Evolutionary conservation across 768 basidiomycete species (phyloP).

Genomic region (Tricholoma bakamatsutake): DNA sequence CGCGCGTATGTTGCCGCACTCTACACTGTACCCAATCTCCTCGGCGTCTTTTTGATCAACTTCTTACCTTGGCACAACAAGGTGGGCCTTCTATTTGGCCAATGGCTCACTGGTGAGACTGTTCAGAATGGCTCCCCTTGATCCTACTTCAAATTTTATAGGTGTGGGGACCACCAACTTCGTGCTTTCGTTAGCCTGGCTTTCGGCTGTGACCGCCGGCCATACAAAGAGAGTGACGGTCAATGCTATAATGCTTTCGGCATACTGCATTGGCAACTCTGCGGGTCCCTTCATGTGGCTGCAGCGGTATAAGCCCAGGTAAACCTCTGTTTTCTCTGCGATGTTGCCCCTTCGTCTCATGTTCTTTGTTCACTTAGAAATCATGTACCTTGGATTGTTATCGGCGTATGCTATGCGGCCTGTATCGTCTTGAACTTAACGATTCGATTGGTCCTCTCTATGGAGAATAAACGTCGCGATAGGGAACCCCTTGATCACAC

Average conservation of each 20-base stretch:
- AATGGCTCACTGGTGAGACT: constrained; percentile 45
- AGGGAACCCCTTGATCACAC: constrained; percentile 43
- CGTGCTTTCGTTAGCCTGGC: constrained; percentile 56
- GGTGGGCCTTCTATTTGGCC: constrained; percentile 55
- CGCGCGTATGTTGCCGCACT: constrained; percentile 58
- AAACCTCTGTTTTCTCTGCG: constrained; percentile 3
- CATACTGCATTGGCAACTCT: constrained; percentile 61
- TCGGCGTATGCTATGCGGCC: constrained; percentile 53
- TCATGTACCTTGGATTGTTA: constrained; percentile 72
- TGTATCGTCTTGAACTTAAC: constrained; percentile 42
- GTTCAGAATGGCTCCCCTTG: background rate
- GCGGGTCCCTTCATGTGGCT: constrained; percentile 80
- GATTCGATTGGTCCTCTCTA: constrained; percentile 47
- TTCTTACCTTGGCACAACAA: constrained; percentile 60
- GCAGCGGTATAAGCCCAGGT: constrained; percentile 60
- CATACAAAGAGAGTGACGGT: constrained; percentile 68
- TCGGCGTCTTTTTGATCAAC: constrained; percentile 59
- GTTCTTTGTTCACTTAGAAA: constrained; percentile 35
- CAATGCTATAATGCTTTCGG: constrained; percentile 70
- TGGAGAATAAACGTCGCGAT: constrained; percentile 64
- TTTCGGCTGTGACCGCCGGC: constrained; percentile 59
- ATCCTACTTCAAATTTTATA: background rate
- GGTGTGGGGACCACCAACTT: constrained; percentile 36
- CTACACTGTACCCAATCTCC: constrained; percentile 60
- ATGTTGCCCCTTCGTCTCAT: background rate